These are phyloP conservation scores for Musa balbisiana DNA, from an alignment of 202 grass and related monocot genomes.

Conservation along the genomic window DNA sequence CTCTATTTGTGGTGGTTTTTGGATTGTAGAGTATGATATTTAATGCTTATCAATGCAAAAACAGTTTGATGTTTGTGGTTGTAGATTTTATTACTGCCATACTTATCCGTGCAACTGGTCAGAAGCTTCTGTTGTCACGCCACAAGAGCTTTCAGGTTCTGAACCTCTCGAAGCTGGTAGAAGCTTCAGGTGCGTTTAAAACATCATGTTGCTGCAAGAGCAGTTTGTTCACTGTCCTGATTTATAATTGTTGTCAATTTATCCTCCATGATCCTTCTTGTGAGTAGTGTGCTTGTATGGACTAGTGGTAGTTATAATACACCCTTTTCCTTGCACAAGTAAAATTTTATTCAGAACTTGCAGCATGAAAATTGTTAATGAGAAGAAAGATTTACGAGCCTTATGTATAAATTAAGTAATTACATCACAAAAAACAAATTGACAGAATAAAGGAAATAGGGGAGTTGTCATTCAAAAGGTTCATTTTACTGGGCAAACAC, in stretches of 20 bases:
- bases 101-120: slow-evolving; percentile 73
- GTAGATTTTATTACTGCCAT: slow-evolving; percentile 87
- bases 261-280: background rate
- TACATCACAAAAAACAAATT: no score
- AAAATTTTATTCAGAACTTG: no score
- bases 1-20: background rate
- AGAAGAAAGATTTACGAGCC: no score
- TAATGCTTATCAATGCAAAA: slow-evolving; percentile 47
- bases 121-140: slow-evolving; percentile 50
- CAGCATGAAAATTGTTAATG: no score
- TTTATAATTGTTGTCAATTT: background rate
- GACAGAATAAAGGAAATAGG: no score
- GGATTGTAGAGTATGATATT: slow-evolving; percentile 13
- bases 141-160: slow-evolving; percentile 51
- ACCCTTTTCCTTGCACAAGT: no score
- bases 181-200: slow-evolving; percentile 49
- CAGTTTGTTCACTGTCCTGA: background rate
- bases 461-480: no score
- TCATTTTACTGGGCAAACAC: no score
- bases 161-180: slow-evolving; percentile 42
- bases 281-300: no score
- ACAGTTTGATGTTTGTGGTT: slow-evolving; percentile 98
- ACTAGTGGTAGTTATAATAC: no score
- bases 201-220: background rate
- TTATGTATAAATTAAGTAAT: no score